Base-by-base conservation (phyloP, 2,329 filamentous ascomycete genomes). In the Aspergillus transmontanensis region DNA sequence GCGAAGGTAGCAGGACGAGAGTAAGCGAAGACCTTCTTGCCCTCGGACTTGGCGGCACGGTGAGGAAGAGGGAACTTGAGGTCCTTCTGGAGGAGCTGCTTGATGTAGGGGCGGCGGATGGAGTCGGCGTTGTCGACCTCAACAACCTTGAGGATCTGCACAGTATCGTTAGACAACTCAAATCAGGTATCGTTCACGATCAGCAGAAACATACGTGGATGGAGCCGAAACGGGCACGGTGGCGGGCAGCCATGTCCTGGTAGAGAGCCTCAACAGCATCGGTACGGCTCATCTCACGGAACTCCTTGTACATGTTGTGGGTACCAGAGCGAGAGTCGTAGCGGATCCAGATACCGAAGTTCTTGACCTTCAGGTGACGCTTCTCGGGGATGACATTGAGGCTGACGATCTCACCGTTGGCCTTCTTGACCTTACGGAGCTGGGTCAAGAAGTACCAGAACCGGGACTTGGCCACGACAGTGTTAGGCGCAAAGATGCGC, bases 221-320 rank as follows among this genome's bases (percentile, higher is more conserved):
- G 75, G 92, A 96, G 85, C 95, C 90, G 89, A 99, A 99, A 79
- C 95, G 92, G 80, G 95, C 90, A 81, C 92, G 93, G 90, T 99
- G 95, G 83, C 95, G 93, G 83, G 96, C 94, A 76, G 95, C 93
- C 95, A 99, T 98, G 87, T 99, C 95, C 85, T 95, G 92, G 91
- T 99, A 99, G 81, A 99, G 89, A 75, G 94, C 85, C 85, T 98
- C 92, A 79, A 98, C 94, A 73, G 95, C 95, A 75, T 95, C 94
- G 79, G 90, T 92, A 84, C 95, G 89, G 81, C 92, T 94, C 89
- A 98, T 92, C 89, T 98, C 95, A 82, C 95, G 92, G 91, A 97
- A 98, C 90, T 99, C 95, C 90, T 98, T 98, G 93, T 99, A 99
- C 95, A 99, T 99, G 91, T 99, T 99, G 93, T 99, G 95, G 78